phyloP scores from a whole-genome alignment of 495 filamentous ascomycete species.

The Lepidopterella palustris region DNA sequence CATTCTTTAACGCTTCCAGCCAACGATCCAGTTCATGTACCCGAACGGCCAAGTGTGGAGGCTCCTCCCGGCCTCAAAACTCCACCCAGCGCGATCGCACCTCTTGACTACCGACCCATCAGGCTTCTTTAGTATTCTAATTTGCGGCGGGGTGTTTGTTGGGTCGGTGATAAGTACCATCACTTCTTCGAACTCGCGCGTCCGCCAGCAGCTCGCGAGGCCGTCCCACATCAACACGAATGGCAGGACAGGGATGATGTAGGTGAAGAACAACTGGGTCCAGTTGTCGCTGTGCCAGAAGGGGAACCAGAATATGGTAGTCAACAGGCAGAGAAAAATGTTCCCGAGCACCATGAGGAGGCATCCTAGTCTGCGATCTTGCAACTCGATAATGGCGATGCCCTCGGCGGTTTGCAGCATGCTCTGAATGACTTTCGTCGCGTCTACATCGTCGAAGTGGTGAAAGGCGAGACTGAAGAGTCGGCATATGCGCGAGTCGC shows the following conservation, averaged over 20 bases:
- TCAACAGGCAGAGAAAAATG: slow-evolving; percentile 43
- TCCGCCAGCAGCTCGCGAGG: slow-evolving; percentile 55
- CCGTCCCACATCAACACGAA: slow-evolving; percentile 62
- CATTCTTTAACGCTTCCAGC: not conserved
- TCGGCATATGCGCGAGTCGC: slow-evolving; percentile 46
- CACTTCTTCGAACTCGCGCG: slow-evolving; percentile 58
- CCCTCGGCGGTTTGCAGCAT: slow-evolving; percentile 57
- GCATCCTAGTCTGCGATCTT: slow-evolving; percentile 50
- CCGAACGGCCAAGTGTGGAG: slow-evolving; percentile 35
- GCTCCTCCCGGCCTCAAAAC: slow-evolving; percentile 10
- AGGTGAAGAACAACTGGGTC: slow-evolving; percentile 56
- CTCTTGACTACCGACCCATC: slow-evolving; percentile 1
- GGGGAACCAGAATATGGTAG: slow-evolving; percentile 52
- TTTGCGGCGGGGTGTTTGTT: not conserved
- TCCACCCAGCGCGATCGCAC: slow-evolving; percentile 20
- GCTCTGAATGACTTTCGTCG: slow-evolving; percentile 51
- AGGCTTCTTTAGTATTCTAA: not conserved
- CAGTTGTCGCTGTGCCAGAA: slow-evolving; percentile 46
- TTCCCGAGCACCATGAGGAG: slow-evolving; percentile 50
- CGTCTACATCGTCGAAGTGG: slow-evolving; percentile 62
- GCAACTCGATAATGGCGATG: slow-evolving; percentile 70
- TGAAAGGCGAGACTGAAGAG: slow-evolving; percentile 71
- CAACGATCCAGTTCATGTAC: slow-evolving; percentile 21
- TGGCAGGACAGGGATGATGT: slow-evolving; percentile 57
- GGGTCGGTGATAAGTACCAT: slow-evolving; percentile 43